Base-by-base conservation (phyloP, 2,329 filamentous ascomycete species). In the Orbilia quercus region DNA sequence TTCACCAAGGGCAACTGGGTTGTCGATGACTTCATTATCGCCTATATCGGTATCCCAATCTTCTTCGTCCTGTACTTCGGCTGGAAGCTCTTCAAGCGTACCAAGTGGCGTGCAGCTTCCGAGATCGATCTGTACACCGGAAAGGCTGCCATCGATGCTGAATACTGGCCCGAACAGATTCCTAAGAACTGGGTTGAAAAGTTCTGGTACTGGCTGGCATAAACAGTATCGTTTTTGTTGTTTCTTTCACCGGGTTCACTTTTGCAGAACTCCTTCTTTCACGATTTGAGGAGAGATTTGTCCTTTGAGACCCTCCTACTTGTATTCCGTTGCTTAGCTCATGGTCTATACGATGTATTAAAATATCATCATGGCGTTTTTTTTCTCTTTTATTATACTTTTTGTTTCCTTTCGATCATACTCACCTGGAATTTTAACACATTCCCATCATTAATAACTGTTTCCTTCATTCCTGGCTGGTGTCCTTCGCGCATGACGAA, bases 1-100 rank as follows among this genome's bases (percentile, higher is more conserved):
- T 93, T 94, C 79, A 89, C 89, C 79, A 86, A 87, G 0, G 81
- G 83, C 6, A 83, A 88, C 25, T 94, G 88, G 85, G 85, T 83
- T 14, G 85, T 84, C 0, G 82, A 84, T 3, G 83, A 83, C 76
- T 95, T 95, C 77, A 71, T 89, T n/a, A 85, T 86, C 0, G 84
- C 54, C 5, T 90, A 90, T 76, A 84, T 89, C n/a, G 87, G 87
- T 7, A 85, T 90, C 53, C 86, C 87, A 0, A 84, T 88, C 16
- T 90, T 90, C 77, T 76, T 85, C 1, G 80, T 82, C 0, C 82
- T 90, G 0, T 90, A 89, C 77, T 5, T 86, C 11, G 86, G 84
- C 1, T 89, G 90, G 82, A 89, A 88, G 82, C 22, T 84, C 7
- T 80, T 79, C 75, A 82, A 79, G 77, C 80, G 83, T 28, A 86